A percentile compares a stretch with the other conserved stretches of the same genome.
These are phyloP conservation scores for Pichia kluyveri DNA, from an alignment of 805 yeast genomes.

Conservation along the genomic window DNA sequence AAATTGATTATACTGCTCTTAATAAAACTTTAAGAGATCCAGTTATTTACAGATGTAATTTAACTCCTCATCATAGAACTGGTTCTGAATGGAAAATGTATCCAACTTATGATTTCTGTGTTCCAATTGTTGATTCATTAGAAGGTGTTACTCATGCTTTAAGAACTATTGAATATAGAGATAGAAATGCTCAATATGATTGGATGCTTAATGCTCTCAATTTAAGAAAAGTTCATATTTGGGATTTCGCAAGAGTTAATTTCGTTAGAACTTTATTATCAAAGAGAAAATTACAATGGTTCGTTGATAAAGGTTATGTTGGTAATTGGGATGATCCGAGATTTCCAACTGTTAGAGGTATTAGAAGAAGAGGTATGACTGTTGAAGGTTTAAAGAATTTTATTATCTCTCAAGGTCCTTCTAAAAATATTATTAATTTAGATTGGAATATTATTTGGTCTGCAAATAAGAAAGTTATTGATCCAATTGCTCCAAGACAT, in stretches of 20 bases:
- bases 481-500: conserved; percentile 94
- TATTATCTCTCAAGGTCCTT: conserved; percentile 94
- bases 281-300: conserved; percentile 98
- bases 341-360: conserved; percentile 99
- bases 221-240: conserved; percentile 87
- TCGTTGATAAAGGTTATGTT: conserved; percentile 86
- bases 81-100: conserved; percentile 90
- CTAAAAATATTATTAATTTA: conserved; percentile 89
- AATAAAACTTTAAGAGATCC: conserved; percentile 98
- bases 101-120: conserved; percentile 99
- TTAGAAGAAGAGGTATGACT: conserved; percentile 99
- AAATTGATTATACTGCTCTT: conserved; percentile 81
- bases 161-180: conserved; percentile 97
- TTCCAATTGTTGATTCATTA: conserved; percentile 87
- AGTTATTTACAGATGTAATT: conserved; percentile 92
- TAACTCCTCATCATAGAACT: conserved; percentile 97
- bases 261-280: conserved; percentile 91
- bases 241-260: conserved; percentile 98
- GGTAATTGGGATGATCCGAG: conserved; percentile 98
- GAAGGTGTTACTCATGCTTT: conserved; percentile 98
- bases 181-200: conserved; percentile 95
- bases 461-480: conserved; percentile 91
- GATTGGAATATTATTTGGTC: conserved; percentile 99
- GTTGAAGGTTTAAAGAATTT: conserved; percentile 95
- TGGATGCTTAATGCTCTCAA: conserved; percentile 83